phyloP scores from a whole-genome alignment of 257 asterid species.

The Paraleonurus japonicus region DNA sequence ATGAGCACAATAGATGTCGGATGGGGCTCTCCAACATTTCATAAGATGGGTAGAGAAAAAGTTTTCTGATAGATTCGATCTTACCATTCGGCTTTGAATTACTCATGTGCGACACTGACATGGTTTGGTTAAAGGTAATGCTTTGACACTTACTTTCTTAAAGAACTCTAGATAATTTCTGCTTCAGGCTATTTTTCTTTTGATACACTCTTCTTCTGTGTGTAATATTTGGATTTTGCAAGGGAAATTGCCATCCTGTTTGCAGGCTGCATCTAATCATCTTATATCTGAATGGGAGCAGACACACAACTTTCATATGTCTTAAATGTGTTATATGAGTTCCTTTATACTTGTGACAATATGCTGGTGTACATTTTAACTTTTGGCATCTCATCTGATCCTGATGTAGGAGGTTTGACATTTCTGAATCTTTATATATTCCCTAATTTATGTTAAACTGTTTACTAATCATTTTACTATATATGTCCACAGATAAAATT shows the following conservation, averaged over 20 bases:
- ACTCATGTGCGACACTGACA: slow-evolving; percentile 98
- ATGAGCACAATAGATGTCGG: slow-evolving; percentile 98
- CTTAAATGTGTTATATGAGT: slow-evolving; percentile 7
- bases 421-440: background rate
- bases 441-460: background rate
- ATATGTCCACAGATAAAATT: background rate
- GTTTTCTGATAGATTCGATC: slow-evolving; percentile 83
- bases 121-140: slow-evolving; percentile 98
- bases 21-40: slow-evolving; percentile 94
- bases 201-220: background rate
- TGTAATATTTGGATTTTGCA: background rate
- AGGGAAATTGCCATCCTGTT: slow-evolving; percentile 7
- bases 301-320: background rate
- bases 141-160: slow-evolving; percentile 19
- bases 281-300: background rate
- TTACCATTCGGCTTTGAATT: slow-evolving; percentile 86
- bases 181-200: slow-evolving; percentile 1
- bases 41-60: slow-evolving; percentile 97
- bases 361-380: background rate
- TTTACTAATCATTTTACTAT: background rate
- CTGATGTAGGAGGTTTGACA: slow-evolving; percentile 3
- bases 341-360: background rate
- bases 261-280: background rate
- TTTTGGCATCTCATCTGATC: slow-evolving; percentile 3
- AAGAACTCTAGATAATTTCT: background rate